phyloP scores from a whole-genome alignment of 2,329 filamentous ascomycete genomes.

The Aspergillus uvarum region DNA sequence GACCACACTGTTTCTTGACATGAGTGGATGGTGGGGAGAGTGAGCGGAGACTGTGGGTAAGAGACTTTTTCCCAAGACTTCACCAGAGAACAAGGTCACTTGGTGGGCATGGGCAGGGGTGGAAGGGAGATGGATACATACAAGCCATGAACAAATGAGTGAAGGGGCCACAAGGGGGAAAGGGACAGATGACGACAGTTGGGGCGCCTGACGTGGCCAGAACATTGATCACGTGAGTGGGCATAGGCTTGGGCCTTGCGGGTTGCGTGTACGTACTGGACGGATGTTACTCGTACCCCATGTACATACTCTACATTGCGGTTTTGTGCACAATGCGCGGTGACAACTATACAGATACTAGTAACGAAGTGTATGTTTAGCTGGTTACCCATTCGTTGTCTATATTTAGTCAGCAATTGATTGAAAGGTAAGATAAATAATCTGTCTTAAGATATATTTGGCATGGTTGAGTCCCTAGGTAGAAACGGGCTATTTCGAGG shows the following conservation, averaged over 20 bases:
- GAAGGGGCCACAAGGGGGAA: neutral
- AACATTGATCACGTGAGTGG: slow-evolving; percentile 1
- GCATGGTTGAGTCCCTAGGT: neutral
- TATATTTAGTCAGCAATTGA: too few relatives aligned
- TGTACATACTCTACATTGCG: too few relatives aligned
- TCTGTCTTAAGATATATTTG: neutral
- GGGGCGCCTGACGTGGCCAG: slow-evolving; percentile 8
- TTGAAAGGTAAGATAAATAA: neutral
- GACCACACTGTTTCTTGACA: neutral
- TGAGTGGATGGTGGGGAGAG: neutral
- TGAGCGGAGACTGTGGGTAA: neutral
- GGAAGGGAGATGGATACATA: neutral
- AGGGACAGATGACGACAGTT: neutral
- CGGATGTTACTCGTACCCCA: too few relatives aligned
- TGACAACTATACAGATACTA: too few relatives aligned
- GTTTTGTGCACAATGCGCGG: too few relatives aligned
- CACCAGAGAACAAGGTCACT: neutral
- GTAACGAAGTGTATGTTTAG: too few relatives aligned
- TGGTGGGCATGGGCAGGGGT: neutral
- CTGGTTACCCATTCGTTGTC: too few relatives aligned
- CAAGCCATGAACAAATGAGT: neutral
- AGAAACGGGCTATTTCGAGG: neutral
- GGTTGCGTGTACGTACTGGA: neutral
- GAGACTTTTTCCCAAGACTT: neutral
- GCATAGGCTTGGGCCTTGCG: neutral